phyloP scores from a whole-genome alignment of 805 yeast genomes.

The Phaffomyces opuntiae region DNA sequence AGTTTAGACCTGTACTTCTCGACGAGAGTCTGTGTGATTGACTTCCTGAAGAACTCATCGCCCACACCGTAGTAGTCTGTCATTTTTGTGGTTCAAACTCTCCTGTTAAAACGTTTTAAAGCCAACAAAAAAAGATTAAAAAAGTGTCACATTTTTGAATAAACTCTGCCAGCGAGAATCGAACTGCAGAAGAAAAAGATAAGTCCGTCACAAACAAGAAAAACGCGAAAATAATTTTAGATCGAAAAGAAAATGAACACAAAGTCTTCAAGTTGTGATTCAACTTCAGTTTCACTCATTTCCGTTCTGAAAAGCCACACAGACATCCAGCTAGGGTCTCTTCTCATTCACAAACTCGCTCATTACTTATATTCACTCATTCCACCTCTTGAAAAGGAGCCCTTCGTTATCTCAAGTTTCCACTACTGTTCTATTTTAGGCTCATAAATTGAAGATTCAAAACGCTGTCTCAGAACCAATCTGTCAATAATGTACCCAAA shows the following conservation, averaged over 20 bases:
- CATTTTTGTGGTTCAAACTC: background rate
- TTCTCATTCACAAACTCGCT: too few species aligned
- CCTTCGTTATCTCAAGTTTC: conserved; percentile 1
- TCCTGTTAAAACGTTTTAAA: too few species aligned
- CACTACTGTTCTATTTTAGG: conserved; percentile 10
- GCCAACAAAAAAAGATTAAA: too few species aligned
- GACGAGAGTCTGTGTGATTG: conserved; percentile 16
- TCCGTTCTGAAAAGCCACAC: too few species aligned
- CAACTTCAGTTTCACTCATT: too few species aligned
- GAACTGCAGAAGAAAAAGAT: background rate
- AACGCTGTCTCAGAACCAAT: background rate
- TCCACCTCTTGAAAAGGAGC: background rate
- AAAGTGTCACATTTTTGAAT: background rate
- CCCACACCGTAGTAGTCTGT: conserved; percentile 11
- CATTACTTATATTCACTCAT: too few species aligned
- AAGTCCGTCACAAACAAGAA: too few species aligned
- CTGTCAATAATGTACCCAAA: background rate
- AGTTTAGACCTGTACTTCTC: conserved; percentile 10
- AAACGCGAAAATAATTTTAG: too few species aligned
- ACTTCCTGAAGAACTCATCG: conserved; percentile 4
- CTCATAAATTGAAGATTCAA: background rate
- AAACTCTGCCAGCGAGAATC: background rate
- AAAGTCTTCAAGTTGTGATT: too few species aligned
- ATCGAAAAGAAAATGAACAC: too few species aligned
- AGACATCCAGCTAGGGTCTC: too few species aligned